phyloP scores from a whole-genome alignment of 257 asterid species.

The Mitragyna speciosa region DNA sequence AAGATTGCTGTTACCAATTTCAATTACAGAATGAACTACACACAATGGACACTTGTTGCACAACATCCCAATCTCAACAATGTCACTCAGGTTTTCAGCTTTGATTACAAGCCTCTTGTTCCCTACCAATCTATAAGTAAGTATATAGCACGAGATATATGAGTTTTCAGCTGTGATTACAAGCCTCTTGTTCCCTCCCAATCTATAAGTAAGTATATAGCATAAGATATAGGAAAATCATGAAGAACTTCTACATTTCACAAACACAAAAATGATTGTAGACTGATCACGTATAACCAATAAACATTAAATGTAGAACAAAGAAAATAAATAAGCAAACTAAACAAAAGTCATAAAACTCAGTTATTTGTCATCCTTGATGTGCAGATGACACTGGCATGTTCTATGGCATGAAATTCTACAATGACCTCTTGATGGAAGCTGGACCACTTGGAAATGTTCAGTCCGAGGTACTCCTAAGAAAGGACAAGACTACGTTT shows the following conservation, averaged over 20 bases:
- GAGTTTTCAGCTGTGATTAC: constrained; percentile 78
- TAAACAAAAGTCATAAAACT: neutral
- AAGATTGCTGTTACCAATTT: constrained; percentile 72
- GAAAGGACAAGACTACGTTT: constrained; percentile 66
- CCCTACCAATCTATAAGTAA: constrained; percentile 72
- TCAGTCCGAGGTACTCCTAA: constrained; percentile 72
- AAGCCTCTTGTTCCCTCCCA: constrained; percentile 72
- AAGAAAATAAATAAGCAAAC: neutral
- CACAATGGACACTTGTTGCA: constrained; percentile 78
- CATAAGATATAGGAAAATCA: no score
- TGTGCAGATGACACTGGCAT: constrained; percentile 88
- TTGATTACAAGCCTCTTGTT: constrained; percentile 68
- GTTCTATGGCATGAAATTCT: constrained; percentile 89
- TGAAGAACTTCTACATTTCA: no score
- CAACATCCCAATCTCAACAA: constrained; percentile 80
- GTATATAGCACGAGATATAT: constrained; percentile 9
- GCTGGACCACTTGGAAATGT: constrained; percentile 78
- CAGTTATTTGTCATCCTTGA: neutral
- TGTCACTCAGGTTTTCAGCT: constrained; percentile 78
- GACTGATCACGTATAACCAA: no score
- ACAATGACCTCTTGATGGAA: constrained; percentile 78
- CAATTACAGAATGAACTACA: constrained; percentile 63
- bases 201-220: constrained; percentile 68
- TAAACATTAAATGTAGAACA: no score
- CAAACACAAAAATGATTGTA: neutral